Percentiles rank a stretch among this genome's conserved stretches.
These are phyloP conservation scores for cucumber (Cucumis sativus) DNA, from an alignment of 306 rosid genomes.

Conservation along the genomic window Cucumber_9930_V3 NC_026659.2:6988501-6989000, in stretches of 20 bases:
- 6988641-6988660: slow-evolving; percentile 59
- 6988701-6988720: slow-evolving; percentile 50
- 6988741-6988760: slow-evolving; percentile 4
- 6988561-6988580: slow-evolving; percentile 50
- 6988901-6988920: neutral
- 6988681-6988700: slow-evolving; percentile 81
- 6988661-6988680: slow-evolving; percentile 68
- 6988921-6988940: neutral
- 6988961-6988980: neutral
- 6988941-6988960: neutral
- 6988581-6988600: slow-evolving; percentile 39
- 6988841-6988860: neutral
- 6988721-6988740: slow-evolving; percentile 1
- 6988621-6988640: slow-evolving; percentile 68
- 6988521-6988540: slow-evolving; percentile 71
- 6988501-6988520: slow-evolving; percentile 49
- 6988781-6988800: neutral
- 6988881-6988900: neutral
- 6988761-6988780: neutral
- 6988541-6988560: slow-evolving; percentile 42
- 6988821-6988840: neutral
- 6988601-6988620: slow-evolving; percentile 56
- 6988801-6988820: neutral
- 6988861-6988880: neutral
- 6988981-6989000: neutral